These are phyloP conservation scores for Truncatella angustata DNA, from an alignment of 2,329 filamentous ascomycete genomes.

Conservation along the genomic window DNA sequence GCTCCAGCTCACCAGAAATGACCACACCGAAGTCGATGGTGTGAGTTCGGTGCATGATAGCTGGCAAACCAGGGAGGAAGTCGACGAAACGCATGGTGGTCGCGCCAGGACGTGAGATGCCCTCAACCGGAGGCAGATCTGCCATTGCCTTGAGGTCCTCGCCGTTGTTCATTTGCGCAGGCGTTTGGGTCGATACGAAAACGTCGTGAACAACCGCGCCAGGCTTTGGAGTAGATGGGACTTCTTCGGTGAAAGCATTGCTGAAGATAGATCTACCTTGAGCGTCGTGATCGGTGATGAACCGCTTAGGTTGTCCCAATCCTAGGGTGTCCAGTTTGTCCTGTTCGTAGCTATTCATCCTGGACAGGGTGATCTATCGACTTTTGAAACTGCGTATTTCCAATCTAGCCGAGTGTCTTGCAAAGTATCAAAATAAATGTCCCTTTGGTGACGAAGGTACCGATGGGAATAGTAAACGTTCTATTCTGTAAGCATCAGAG, in stretches of 20 bases:
- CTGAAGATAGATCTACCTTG: conserved; percentile 1
- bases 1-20: conserved; percentile 15
- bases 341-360: no score
- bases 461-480: no score
- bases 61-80: conserved; percentile 5
- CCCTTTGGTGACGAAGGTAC: no score
- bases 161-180: neutral
- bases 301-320: conserved; percentile 3
- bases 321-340: no score
- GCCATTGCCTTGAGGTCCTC: neutral
- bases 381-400: no score
- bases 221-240: neutral
- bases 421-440: no score
- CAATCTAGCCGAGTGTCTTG: no score
- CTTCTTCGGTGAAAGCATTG: neutral
- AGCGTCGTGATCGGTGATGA: conserved; percentile 3
- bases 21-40: conserved; percentile 14
- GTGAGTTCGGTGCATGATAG: conserved; percentile 13
- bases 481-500: no score
- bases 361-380: no score
- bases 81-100: conserved; percentile 14
- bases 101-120: neutral
- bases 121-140: neutral
- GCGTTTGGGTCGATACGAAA: neutral
- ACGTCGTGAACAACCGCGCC: neutral